Evolutionary conservation across 805 yeast genomes (phyloP).

Genomic region (Monosporozyma unispora): DNA sequence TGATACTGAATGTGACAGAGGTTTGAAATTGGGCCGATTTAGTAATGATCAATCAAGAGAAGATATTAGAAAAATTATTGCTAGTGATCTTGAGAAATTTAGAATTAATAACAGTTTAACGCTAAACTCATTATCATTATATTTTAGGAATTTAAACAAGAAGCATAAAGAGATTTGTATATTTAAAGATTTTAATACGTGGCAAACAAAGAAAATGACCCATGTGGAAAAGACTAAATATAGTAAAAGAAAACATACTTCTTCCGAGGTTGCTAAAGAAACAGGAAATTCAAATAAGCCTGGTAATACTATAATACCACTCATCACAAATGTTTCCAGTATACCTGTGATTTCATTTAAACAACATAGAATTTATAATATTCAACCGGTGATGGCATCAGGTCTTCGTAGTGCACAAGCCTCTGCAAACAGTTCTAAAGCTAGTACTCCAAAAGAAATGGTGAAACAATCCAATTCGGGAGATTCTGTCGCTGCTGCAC

Average conservation of each 20-base stretch:
- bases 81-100: slow-evolving; percentile 30
- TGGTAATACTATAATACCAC: background rate
- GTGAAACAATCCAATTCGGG: background rate
- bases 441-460: background rate
- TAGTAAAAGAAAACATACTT: slow-evolving; percentile 23
- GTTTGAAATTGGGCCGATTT: slow-evolving; percentile 27
- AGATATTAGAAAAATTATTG: slow-evolving; percentile 26
- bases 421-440: background rate
- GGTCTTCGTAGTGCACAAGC: background rate
- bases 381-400: background rate
- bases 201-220: slow-evolving; percentile 25
- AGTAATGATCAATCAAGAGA: slow-evolving; percentile 24
- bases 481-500: background rate
- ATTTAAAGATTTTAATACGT: slow-evolving; percentile 24
- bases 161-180: slow-evolving; percentile 26
- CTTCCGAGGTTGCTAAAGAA: background rate
- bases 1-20: slow-evolving; percentile 29
- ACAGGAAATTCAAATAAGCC: background rate
- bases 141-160: slow-evolving; percentile 26
- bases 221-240: slow-evolving; percentile 26
- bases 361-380: background rate
- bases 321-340: background rate
- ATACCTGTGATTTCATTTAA: background rate
- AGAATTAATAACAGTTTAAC: slow-evolving; percentile 28
- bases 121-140: slow-evolving; percentile 27